Evolutionary conservation across 768 basidiomycete species (phyloP).

Genomic region (Heimioporus sp.): DNA sequence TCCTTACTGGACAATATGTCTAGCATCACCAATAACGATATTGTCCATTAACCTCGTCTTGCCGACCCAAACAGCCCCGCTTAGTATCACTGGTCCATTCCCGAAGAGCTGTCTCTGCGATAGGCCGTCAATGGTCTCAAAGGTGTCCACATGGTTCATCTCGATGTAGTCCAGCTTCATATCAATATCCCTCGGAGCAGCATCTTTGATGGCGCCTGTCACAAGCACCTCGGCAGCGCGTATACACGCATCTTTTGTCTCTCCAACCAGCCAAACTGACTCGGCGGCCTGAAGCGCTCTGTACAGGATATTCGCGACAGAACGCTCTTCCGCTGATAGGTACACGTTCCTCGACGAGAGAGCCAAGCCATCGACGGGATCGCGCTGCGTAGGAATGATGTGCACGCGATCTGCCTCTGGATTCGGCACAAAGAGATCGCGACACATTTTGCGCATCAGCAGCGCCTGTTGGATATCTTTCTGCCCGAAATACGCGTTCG

Average conservation of each 20-base stretch:
- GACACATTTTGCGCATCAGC: conserved; percentile 71
- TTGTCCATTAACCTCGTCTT: conserved; percentile 93
- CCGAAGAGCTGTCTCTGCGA: conserved; percentile 26
- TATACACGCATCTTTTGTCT: conserved; percentile 50
- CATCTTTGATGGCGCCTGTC: conserved; percentile 28
- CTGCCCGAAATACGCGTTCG: conserved; percentile 92
- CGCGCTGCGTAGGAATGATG: conserved; percentile 84
- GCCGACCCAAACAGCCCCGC: conserved; percentile 85
- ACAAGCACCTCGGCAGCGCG: conserved; percentile 43
- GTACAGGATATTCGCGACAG: conserved; percentile 61
- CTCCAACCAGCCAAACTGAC: conserved; percentile 50
- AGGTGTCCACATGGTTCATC: conserved; percentile 78
- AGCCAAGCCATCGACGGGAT: conserved; percentile 64
- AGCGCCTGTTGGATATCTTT: conserved; percentile 98
- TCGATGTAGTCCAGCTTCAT: conserved; percentile 82
- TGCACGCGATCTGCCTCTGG: conserved; percentile 73
- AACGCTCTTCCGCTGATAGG: conserved; percentile 61
- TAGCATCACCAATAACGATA: conserved; percentile 62
- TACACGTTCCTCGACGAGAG: conserved; percentile 91
- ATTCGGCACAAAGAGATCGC: conserved; percentile 79
- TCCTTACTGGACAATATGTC: conserved; percentile 2
- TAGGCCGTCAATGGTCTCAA: conserved; percentile 53
- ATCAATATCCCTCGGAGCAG: conserved; percentile 41
- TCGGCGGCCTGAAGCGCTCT: conserved; percentile 63
- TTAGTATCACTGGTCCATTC: conserved; percentile 57